These are phyloP conservation scores for Globisporangium nagaii DNA, from an alignment of 352 stramenopile genomes.

Conservation along the genomic window DNA sequence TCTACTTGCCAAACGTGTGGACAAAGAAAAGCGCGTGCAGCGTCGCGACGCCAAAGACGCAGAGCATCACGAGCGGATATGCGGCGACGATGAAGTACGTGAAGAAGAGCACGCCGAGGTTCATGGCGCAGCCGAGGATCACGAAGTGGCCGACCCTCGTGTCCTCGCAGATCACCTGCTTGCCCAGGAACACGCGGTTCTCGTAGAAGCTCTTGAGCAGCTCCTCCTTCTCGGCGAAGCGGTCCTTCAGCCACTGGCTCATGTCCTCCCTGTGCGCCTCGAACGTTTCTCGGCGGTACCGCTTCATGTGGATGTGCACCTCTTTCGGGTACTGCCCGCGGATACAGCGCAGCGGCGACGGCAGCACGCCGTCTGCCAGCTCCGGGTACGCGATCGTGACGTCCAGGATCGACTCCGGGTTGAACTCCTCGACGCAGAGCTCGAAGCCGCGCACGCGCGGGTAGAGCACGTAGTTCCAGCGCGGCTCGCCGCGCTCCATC, in stretches of 20 bases:
- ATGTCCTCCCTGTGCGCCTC: constrained; percentile 39
- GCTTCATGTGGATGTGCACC: constrained; percentile 70
- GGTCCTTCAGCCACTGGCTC: constrained; percentile 50
- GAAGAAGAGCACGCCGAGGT: constrained; percentile 30
- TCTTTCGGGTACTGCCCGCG: constrained; percentile 59
- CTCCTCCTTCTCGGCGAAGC: constrained; percentile 73
- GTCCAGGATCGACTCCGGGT: constrained; percentile 66
- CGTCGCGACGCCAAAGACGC: constrained; percentile 32
- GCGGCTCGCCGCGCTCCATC: constrained; percentile 28
- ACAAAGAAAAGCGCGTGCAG: constrained; percentile 43
- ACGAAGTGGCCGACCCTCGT: constrained; percentile 24
- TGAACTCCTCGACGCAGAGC: constrained; percentile 55
- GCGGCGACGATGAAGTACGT: constrained; percentile 26
- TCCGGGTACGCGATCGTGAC: constrained; percentile 76
- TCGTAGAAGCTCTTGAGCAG: constrained; percentile 65
- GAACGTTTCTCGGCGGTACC: constrained; percentile 42
- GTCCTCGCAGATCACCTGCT: constrained; percentile 25
- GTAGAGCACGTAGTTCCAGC: constrained; percentile 66
- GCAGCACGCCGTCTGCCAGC: constrained; percentile 55
- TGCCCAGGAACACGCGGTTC: constrained; percentile 35
- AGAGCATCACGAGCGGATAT: constrained; percentile 16
- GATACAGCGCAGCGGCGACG: constrained; percentile 62
- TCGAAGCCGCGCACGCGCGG: constrained; percentile 65
- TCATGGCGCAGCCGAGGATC: constrained; percentile 21
- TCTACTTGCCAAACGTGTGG: constrained; percentile 39